Base-by-base conservation (phyloP, 1,284 basidiomycete genomes). In the Heterobasidion occidentale region DNA sequence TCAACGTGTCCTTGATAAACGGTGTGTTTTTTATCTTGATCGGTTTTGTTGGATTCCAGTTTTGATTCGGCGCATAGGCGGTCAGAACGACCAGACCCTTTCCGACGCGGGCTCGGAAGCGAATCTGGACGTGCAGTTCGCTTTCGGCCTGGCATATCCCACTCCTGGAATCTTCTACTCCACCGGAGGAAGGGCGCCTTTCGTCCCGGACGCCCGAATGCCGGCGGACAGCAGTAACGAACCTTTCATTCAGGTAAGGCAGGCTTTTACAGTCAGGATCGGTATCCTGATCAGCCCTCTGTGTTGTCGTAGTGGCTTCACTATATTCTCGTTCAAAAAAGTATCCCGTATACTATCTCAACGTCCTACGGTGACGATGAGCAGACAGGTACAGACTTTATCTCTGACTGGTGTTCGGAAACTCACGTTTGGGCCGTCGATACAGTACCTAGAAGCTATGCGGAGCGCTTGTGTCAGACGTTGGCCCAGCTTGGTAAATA, bases 321-420 rank as follows among this genome's bases (percentile, higher is more conserved):
- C 59, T 84, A 79, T 57, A 56, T 71, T 17, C 60, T 70, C 8
- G 48, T 36, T 1, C 60, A 70, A 34, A 68, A 53, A 42, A 69
- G 75, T 27, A 67, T 77, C n/a, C 83, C 84, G 9, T 73, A 76
- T 58, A 74, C 77, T 8, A 80, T 86, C 58, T 81, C 82, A 33
- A 86, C 83, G 0, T 80, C 77, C 60, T 86, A 90, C 63, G 85
- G 78, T 9, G 88, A 90, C 58, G 72, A 83, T 59, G 86, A 88
- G 56, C 83, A 86, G 65, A 84, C 83, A 83, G 81, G 81, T 81
- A 54, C 44, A 68, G 46, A 12, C 11, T 27, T 11, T 14, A 17
- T 44, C 19, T 38, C 7, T 1, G 8, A 17, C 35, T n/a, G 5
- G 7, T 15, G 19, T 17, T 7, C 20, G 34, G 3, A 42, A 17